Evolutionary conservation across 106 monocot species (phyloP), one percentile per base, ranked within the genome.

Genomic region (Acanthochlamys bracteata): DNA sequence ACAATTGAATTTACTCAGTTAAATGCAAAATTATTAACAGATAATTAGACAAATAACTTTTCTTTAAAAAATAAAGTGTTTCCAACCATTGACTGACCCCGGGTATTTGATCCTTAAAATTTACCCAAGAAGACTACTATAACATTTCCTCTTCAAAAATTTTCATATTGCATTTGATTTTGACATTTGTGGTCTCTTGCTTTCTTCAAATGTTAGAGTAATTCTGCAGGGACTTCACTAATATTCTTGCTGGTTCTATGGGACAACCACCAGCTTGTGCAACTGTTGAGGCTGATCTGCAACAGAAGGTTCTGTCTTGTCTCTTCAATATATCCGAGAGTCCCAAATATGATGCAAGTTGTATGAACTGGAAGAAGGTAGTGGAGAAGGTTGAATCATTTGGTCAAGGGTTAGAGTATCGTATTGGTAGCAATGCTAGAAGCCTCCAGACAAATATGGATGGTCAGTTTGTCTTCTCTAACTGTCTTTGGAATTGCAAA

Each of bases 361-460:
- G 14, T 73, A 83, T 85, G 96, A 74, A 87, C 68, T 96, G 96
- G 96, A 96, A 88, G 70, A 85, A 83, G 67, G 72, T 88, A 49
- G 85, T 74, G 16, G 59, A 85, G 69, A 79, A 85, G 47, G 73
- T 91, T 23, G 75, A 91, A 68, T 61, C 80, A 46, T 81, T 83
- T 76, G 79, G 83, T 21, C 75, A 72, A 43, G 89, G 89, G 41
- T 67, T 83, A 27, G 83, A 83, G 67, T 78, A 73, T 19, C 11
- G 55, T 76, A 61, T 63, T 69, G 39, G 68, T 25, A 62, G 61
- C 67, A 63, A 14, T 14, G 11, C 64, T 54, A 71, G 69, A 57
- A 56, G 69, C 65, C 72, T 24, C 60, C 60, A 67, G 24, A 78
- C 63, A 54, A 52, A 41, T 23, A 61, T 8, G 73, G 54, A 60